Percentiles rank a stretch among this genome's conserved stretches.
Conservation (phyloP, 305 asterid genomes). For the Stenogyne calaminthoides region DNA sequence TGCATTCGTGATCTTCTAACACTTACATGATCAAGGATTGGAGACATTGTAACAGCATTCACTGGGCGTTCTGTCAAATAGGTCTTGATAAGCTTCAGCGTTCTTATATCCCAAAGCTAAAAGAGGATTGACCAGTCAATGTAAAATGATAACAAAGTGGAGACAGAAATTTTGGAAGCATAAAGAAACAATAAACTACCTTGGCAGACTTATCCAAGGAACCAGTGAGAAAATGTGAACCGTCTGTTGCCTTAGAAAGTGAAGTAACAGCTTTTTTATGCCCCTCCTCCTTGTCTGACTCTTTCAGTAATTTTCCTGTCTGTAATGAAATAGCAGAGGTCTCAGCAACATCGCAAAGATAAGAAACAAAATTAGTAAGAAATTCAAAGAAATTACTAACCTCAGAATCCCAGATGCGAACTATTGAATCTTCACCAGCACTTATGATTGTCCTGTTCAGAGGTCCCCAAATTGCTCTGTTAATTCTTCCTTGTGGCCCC, state of each 20-base stretch:
- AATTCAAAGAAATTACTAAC: slow-evolving; percentile 34
- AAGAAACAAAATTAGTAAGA: neutral
- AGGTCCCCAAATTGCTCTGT: slow-evolving; percentile 97
- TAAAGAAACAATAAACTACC: slow-evolving; percentile 41
- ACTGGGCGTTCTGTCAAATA: slow-evolving; percentile 81
- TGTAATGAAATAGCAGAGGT: slow-evolving; percentile 25
- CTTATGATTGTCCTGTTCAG: slow-evolving; percentile 78
- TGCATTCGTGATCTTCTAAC: neutral
- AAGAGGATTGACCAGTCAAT: slow-evolving; percentile 20
- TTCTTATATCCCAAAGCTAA: slow-evolving; percentile 91
- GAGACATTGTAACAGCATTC: slow-evolving; percentile 95
- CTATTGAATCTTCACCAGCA: slow-evolving; percentile 81
- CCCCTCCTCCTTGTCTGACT: slow-evolving; percentile 73
- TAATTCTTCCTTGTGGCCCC: slow-evolving; percentile 89
- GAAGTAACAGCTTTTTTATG: slow-evolving; percentile 87
- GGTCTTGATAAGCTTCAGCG: slow-evolving; percentile 76
- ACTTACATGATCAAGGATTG: slow-evolving; percentile 85
- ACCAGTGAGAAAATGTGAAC: slow-evolving; percentile 85
- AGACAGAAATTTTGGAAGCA: neutral
- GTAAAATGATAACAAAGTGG: slow-evolving; percentile 19
- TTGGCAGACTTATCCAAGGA: slow-evolving; percentile 92
- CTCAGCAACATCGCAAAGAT: neutral
- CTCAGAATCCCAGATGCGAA: slow-evolving; percentile 95
- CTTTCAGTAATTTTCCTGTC: slow-evolving; percentile 76
- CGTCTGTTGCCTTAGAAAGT: slow-evolving; percentile 65